Conservation (phyloP, 345 rosid genomes). For the Eucalyptus marginata region DNA sequence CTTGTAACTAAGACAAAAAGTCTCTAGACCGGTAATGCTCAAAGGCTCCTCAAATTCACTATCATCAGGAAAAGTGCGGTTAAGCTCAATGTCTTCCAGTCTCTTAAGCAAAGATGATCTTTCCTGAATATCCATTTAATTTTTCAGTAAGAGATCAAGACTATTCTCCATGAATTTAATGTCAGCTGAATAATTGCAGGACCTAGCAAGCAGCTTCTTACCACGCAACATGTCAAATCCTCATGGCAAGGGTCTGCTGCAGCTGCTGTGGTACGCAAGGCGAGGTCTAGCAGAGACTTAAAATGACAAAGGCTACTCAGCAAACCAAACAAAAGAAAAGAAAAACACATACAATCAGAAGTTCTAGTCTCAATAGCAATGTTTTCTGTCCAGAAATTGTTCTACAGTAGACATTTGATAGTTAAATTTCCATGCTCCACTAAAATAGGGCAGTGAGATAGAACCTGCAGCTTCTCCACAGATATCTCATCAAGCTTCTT, state of each 20-base stretch:
- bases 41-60: constrained; percentile 53
- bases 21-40: constrained; percentile 89
- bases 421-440: background rate
- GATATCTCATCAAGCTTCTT: constrained; percentile 76
- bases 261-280: constrained; percentile 90
- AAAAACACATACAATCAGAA: background rate
- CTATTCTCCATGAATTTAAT: background rate
- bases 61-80: constrained; percentile 25
- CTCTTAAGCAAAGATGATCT: constrained; percentile 74
- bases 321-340: background rate
- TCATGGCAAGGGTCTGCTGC: constrained; percentile 95
- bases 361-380: background rate
- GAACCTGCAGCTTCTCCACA: constrained; percentile 91
- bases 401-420: background rate
- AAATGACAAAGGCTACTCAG: background rate
- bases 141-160: background rate
- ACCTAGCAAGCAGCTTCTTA: constrained; percentile 13
- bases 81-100: constrained; percentile 42
- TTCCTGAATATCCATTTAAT: constrained; percentile 39
- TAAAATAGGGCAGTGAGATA: background rate
- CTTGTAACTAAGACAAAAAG: constrained; percentile 96
- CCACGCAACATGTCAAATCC: constrained; percentile 93
- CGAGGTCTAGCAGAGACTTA: constrained; percentile 94
- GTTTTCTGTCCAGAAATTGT: background rate
- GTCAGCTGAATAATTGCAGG: background rate